A percentile compares a stretch with the other conserved stretches of the same genome.
These are phyloP conservation scores for Forsythia suspensa DNA, from an alignment of 257 asterid genomes.

Conservation along the genomic window DNA sequence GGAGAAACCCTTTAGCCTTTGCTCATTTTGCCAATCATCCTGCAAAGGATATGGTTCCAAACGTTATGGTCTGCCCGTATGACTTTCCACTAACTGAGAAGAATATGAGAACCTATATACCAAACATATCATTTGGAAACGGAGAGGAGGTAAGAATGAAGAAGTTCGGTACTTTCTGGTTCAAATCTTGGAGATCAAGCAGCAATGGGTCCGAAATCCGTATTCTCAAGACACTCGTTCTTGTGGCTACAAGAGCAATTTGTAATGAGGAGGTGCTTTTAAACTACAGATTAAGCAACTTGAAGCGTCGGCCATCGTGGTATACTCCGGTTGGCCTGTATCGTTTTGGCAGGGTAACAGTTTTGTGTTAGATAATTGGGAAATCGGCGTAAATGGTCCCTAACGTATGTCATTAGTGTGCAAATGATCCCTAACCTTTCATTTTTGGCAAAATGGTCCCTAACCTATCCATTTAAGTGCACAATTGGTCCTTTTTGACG, in stretches of 20 bases:
- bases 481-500: too few species aligned
- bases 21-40: conserved; percentile 97
- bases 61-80: conserved; percentile 84
- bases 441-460: too few species aligned
- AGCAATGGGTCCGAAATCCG: conserved; percentile 35
- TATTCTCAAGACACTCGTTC: conserved; percentile 61
- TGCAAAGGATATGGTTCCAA: conserved; percentile 56
- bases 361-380: neutral
- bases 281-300: conserved; percentile 87
- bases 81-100: conserved; percentile 71
- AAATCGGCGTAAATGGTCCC: too few species aligned
- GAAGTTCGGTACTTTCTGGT: conserved; percentile 82
- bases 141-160: conserved; percentile 61
- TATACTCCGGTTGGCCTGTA: conserved; percentile 35
- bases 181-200: conserved; percentile 74
- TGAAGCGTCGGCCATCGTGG: conserved; percentile 81
- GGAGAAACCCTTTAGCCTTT: conserved; percentile 84
- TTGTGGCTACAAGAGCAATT: conserved; percentile 69
- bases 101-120: conserved; percentile 71
- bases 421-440: too few species aligned
- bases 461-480: too few species aligned
- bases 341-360: neutral
- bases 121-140: conserved; percentile 72
- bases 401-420: too few species aligned
- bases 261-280: conserved; percentile 74